Conservation (phyloP, 768 basidiomycete species). For the Serendipita sp. region DNA sequence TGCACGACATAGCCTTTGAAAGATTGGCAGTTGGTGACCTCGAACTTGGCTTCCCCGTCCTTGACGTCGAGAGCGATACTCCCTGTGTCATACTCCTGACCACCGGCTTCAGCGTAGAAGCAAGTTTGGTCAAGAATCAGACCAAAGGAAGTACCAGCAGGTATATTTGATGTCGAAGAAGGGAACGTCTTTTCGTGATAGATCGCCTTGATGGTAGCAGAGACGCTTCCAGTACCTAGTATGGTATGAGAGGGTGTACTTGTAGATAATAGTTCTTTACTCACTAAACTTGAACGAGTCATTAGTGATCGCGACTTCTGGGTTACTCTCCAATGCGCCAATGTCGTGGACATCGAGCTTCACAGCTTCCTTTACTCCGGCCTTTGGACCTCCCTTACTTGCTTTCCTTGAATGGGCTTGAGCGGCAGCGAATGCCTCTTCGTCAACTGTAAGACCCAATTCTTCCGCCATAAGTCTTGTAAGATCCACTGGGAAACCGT, state of each 20-base stretch:
- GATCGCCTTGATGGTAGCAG: slow-evolving; percentile 62
- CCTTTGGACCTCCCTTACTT: slow-evolving; percentile 70
- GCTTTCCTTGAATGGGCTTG: slow-evolving; percentile 80
- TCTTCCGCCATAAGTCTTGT: slow-evolving; percentile 97
- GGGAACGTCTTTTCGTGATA: slow-evolving; percentile 69
- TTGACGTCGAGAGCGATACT: slow-evolving; percentile 55
- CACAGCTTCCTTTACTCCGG: slow-evolving; percentile 47
- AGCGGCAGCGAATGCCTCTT: slow-evolving; percentile 77
- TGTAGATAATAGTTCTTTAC: too few relatives aligned
- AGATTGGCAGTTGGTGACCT: slow-evolving; percentile 82
- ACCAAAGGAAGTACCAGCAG: slow-evolving; percentile 58
- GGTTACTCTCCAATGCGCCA: slow-evolving; percentile 65
- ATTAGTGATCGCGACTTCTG: slow-evolving; percentile 72
- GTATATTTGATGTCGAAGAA: slow-evolving; percentile 46
- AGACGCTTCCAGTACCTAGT: slow-evolving; percentile 61
- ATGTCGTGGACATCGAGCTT: slow-evolving; percentile 95
- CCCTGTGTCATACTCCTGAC: slow-evolving; percentile 94
- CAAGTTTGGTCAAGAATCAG: slow-evolving; percentile 80
- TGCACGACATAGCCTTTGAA: slow-evolving; percentile 95
- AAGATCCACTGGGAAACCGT: slow-evolving; percentile 93
- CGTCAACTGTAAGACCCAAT: slow-evolving; percentile 65
- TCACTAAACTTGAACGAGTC: slow-evolving; percentile 83
- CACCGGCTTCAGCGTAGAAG: slow-evolving; percentile 96
- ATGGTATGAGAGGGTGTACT: neutral
- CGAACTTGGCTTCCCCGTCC: slow-evolving; percentile 81